These are phyloP conservation scores for Huntiella decipiens DNA, from an alignment of 2,329 filamentous ascomycete species.

Conservation along the genomic window DNA sequence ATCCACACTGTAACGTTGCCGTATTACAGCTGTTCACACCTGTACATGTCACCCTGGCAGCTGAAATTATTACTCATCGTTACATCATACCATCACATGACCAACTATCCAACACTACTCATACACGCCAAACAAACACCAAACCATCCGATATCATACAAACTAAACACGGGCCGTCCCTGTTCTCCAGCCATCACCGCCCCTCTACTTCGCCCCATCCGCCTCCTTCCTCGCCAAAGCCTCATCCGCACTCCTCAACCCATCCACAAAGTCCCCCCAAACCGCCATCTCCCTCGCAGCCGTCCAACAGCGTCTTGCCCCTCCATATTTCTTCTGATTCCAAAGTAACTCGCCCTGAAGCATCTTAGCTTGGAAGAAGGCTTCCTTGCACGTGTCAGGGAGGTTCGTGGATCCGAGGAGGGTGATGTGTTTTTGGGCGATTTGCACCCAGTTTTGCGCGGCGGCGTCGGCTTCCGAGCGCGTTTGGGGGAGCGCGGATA, in stretches of 20 bases:
- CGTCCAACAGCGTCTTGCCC: slow-evolving; percentile 5
- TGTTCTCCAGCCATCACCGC: neutral
- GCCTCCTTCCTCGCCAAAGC: neutral
- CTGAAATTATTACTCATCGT: no score
- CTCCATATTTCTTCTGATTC: slow-evolving; percentile 8
- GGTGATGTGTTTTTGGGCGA: slow-evolving; percentile 4
- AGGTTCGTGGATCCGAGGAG: neutral
- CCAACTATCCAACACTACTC: neutral
- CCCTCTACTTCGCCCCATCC: neutral
- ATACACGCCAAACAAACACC: neutral
- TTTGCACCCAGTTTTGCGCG: slow-evolving; percentile 8
- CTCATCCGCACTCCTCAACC: neutral
- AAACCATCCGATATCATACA: neutral
- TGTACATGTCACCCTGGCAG: no score
- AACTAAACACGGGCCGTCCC: neutral
- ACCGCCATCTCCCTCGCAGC: slow-evolving; percentile 1
- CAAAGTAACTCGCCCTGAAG: slow-evolving; percentile 9
- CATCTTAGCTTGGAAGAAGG: slow-evolving; percentile 3
- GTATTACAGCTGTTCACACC: no score
- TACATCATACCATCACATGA: no score
- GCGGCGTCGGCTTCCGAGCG: slow-evolving; percentile 4
- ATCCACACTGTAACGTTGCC: neutral
- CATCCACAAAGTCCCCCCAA: neutral
- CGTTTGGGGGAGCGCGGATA: slow-evolving; percentile 6
- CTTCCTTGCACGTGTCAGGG: slow-evolving; percentile 7